Evolutionary conservation across 139 green algal species (phyloP).

Genomic region (Diplosphaera chodatii): DNA sequence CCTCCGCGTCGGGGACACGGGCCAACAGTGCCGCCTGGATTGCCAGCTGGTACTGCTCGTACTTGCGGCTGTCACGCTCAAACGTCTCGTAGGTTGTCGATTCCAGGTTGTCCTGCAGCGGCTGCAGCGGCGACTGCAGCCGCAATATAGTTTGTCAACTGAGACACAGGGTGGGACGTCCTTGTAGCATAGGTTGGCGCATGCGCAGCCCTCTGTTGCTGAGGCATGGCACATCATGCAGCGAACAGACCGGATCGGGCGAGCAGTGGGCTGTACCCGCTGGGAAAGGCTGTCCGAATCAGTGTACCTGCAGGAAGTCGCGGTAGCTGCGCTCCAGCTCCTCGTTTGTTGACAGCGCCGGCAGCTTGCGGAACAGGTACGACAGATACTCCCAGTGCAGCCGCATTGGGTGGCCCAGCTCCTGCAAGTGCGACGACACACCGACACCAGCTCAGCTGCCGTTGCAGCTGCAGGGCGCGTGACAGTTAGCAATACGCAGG

Average conservation of each 20-base stretch:
- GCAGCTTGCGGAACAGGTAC: constrained; percentile 78
- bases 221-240: no score
- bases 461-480: no score
- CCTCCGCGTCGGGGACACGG: constrained; percentile 4
- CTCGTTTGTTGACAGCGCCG: constrained; percentile 18
- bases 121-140: constrained; percentile 82
- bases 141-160: no score
- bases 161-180: no score
- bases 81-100: constrained; percentile 95
- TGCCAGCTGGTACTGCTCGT: constrained; percentile 81
- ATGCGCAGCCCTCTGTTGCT: no score
- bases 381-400: constrained; percentile 91
- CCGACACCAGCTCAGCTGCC: no score
- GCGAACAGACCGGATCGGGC: no score
- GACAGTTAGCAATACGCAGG: no score
- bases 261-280: no score
- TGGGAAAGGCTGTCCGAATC: no score
- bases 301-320: constrained; percentile 91
- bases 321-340: constrained; percentile 75
- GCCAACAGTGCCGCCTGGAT: constrained; percentile 65
- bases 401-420: constrained; percentile 46
- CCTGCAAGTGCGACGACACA: no score
- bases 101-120: constrained; percentile 95
- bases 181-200: no score
- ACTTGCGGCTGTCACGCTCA: constrained; percentile 92